phyloP scores from a whole-genome alignment of 495 filamentous ascomycete genomes.

The Penicillium robsamsonii region DNA sequence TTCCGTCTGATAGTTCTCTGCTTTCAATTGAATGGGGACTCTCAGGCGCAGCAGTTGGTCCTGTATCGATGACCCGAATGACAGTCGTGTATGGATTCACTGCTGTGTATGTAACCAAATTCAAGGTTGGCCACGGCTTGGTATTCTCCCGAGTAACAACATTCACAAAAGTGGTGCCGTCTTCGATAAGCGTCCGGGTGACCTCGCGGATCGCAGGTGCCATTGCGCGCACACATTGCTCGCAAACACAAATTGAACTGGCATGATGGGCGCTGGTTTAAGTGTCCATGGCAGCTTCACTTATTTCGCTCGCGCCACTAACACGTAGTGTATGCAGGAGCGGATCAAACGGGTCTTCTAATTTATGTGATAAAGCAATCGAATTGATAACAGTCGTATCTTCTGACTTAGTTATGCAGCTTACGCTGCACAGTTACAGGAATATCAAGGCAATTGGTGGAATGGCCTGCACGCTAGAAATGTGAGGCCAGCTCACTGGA shows the following conservation, averaged over 20 bases:
- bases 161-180: neutral
- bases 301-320: neutral
- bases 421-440: conserved; percentile 4
- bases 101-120: neutral
- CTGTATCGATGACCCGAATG: neutral
- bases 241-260: neutral
- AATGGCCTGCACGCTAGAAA: neutral
- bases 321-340: conserved; percentile 5
- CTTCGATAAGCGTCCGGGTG: neutral
- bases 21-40: neutral
- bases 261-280: neutral
- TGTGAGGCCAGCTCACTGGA: neutral
- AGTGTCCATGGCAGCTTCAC: neutral
- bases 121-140: neutral
- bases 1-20: neutral
- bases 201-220: conserved; percentile 8
- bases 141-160: neutral
- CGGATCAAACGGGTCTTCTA: neutral
- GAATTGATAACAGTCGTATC: neutral
- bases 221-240: neutral
- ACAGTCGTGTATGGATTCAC: neutral
- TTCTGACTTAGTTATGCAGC: conserved; percentile 9
- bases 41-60: neutral
- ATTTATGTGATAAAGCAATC: neutral
- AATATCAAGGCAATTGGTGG: neutral